Evolutionary conservation across 2,329 filamentous ascomycete genomes (phyloP), one percentile per base, ranked within the genome.

Genomic region (Stemphylium beticola): DNA sequence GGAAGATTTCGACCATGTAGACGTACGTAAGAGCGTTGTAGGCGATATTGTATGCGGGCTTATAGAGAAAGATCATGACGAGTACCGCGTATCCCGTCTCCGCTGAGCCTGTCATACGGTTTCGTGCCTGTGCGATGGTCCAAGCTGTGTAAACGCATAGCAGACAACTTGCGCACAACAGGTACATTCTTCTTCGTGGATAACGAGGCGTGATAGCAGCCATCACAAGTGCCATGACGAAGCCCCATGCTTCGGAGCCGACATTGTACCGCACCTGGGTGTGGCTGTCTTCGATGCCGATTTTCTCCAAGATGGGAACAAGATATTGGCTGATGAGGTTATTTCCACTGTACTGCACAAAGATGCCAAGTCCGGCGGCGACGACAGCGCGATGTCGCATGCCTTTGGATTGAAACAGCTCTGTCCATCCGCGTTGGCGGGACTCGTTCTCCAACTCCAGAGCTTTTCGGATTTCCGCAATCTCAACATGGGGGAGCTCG

Each of bases 311-410:
- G 57, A 89, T 82, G 29, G 80, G 78, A 48, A 86, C 82, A 65
- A 87, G 84, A 68, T 89, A 89, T 71, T 89, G 87, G 55, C 55
- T 84, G 68, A 89, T 84, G 2, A 89, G 75, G 3, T 69, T 86
- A 66, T 89, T 89, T 20, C 87, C 87, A 41, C 82, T 85, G 72
- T 87, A 89, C 71, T 89, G 86, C 1, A 85, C 87, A 61, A 89
- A 87, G 61, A 89, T 72, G 57, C 85, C 87, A 12, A 89, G 79
- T 0, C 83, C 86, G 31, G 88, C 74, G 18, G 87, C 79, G 43
- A 89, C 83, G 20, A 82, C 79, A 37, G 88, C 76, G 2, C 87
- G 81, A 76, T 85, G 86, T 31, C 85, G 80, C 78, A 89, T 89
- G 15, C 86, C 86, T 62, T 77, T 80, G 9, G 87, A 89, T 55